Evolutionary conservation across 495 filamentous ascomycete genomes (phyloP).

Genomic region (Venustampulla echinocandica): DNA sequence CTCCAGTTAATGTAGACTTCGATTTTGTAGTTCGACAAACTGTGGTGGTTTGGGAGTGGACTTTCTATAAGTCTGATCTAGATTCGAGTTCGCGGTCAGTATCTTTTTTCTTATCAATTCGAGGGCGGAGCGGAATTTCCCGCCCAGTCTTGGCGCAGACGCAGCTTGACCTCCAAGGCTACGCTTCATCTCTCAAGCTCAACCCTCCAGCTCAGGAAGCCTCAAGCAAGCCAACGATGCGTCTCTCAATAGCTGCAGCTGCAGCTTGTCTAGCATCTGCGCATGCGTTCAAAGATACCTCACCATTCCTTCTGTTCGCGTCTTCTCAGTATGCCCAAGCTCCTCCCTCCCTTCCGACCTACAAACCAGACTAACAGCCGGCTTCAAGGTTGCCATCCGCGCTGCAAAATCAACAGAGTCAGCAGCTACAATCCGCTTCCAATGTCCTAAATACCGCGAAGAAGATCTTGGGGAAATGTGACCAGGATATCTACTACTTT

Average conservation of each 20-base stretch:
- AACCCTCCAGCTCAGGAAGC: background rate
- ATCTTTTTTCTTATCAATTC: background rate
- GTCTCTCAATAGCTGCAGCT: constrained; percentile 48
- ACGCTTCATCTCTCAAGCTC: constrained; percentile 1
- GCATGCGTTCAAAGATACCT: constrained; percentile 72
- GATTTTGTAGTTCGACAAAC: background rate
- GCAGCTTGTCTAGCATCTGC: constrained; percentile 51
- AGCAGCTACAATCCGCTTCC: constrained; percentile 37
- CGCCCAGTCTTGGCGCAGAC: background rate
- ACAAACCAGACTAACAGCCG: no score
- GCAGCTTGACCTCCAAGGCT: background rate
- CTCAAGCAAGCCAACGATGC: no score
- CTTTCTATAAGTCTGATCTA: no score
- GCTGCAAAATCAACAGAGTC: background rate
- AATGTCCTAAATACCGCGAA: constrained; percentile 32
- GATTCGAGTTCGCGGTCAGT: no score
- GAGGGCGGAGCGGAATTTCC: constrained; percentile 2
- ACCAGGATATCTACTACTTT: constrained; percentile 71
- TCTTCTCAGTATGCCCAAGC: constrained; percentile 57
- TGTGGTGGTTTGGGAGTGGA: no score
- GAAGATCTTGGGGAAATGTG: constrained; percentile 52
- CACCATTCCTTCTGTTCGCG: constrained; percentile 80
- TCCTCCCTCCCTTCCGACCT: no score
- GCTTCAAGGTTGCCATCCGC: constrained; percentile 9
- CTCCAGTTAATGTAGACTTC: constrained; percentile 2